Percentiles rank a stretch among this genome's conserved stretches.
These are phyloP conservation scores for Citrus medica DNA, from an alignment of 345 rosid species.

Conservation along the genomic window DNA sequence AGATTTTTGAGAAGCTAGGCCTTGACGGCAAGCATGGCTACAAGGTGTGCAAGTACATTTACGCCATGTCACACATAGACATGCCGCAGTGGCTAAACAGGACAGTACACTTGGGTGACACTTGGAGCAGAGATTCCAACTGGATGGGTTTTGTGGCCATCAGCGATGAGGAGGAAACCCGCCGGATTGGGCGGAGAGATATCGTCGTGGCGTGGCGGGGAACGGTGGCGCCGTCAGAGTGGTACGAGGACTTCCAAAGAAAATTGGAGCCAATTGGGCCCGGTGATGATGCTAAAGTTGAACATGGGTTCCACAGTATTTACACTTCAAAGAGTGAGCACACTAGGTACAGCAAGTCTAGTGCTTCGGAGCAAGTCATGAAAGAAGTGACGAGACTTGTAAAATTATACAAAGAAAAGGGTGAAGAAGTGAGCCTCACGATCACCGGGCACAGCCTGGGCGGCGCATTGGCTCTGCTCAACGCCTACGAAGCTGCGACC, in stretches of 20 bases:
- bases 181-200: constrained; percentile 53
- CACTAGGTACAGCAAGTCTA: constrained; percentile 47
- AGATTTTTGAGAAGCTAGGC: constrained; percentile 48
- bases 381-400: constrained; percentile 42
- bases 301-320: constrained; percentile 48
- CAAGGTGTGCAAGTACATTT: constrained; percentile 48
- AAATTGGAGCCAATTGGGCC: constrained; percentile 30
- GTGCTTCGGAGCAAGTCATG: constrained; percentile 64
- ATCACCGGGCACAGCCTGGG: constrained; percentile 61
- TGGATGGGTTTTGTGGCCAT: constrained; percentile 71
- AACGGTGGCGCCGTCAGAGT: constrained; percentile 62
- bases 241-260: constrained; percentile 47
- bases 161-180: constrained; percentile 39
- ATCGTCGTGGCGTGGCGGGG: constrained; percentile 69
- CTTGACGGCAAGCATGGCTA: constrained; percentile 44
- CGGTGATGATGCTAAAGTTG: constrained; percentile 37
- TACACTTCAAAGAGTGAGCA: constrained; percentile 49
- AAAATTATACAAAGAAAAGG: constrained; percentile 29
- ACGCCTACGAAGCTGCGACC: constrained; percentile 40
- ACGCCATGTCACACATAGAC: constrained; percentile 64
- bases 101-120: constrained; percentile 27
- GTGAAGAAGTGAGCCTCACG: constrained; percentile 55
- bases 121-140: constrained; percentile 78
- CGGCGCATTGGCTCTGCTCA: constrained; percentile 59
- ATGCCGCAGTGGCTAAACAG: constrained; percentile 56